A percentile compares a stretch with the other conserved stretches of the same genome.
Evolutionary conservation across 1,284 basidiomycete genomes (phyloP).

Genomic region (Cryptococcus neoformans): DNA sequence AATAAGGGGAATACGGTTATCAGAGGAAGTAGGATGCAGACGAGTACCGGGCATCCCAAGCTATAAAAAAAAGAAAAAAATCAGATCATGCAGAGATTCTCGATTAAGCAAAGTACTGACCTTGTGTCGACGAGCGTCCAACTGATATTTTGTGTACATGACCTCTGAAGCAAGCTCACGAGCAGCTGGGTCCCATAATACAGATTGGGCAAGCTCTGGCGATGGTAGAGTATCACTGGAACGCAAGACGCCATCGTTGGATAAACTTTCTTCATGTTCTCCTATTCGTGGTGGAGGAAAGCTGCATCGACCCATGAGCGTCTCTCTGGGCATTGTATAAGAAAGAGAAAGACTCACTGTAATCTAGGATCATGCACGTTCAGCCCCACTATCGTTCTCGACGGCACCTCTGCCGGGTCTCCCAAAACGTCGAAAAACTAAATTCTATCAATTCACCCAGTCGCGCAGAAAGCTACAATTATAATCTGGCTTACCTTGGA

Average conservation of each 20-base stretch:
- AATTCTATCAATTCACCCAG: background rate
- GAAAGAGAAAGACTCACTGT: slow-evolving; percentile 19
- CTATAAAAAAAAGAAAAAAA: background rate
- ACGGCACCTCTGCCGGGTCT: slow-evolving; percentile 64
- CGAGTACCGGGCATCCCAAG: slow-evolving; percentile 57
- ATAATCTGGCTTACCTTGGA: slow-evolving; percentile 54
- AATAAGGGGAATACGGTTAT: slow-evolving; percentile 75
- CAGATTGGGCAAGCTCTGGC: slow-evolving; percentile 58
- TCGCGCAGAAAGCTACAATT: background rate
- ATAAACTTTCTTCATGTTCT: background rate
- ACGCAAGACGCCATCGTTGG: slow-evolving; percentile 7
- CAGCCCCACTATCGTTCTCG: slow-evolving; percentile 71
- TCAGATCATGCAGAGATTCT: background rate
- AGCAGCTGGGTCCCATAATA: slow-evolving; percentile 65
- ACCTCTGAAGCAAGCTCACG: slow-evolving; percentile 61
- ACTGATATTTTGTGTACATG: slow-evolving; percentile 71
- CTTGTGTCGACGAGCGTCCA: slow-evolving; percentile 72
- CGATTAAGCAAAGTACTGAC: slow-evolving; percentile 48
- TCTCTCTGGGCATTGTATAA: no score
- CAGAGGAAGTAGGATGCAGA: slow-evolving; percentile 63
- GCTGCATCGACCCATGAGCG: slow-evolving; percentile 4
- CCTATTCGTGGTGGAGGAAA: slow-evolving; percentile 26
- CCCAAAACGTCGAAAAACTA: slow-evolving; percentile 69
- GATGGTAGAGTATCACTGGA: slow-evolving; percentile 57
- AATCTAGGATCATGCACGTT: slow-evolving; percentile 68